Conservation (phyloP, 2,329 filamentous ascomycete species). For the Aspergillus clavatus region DNA sequence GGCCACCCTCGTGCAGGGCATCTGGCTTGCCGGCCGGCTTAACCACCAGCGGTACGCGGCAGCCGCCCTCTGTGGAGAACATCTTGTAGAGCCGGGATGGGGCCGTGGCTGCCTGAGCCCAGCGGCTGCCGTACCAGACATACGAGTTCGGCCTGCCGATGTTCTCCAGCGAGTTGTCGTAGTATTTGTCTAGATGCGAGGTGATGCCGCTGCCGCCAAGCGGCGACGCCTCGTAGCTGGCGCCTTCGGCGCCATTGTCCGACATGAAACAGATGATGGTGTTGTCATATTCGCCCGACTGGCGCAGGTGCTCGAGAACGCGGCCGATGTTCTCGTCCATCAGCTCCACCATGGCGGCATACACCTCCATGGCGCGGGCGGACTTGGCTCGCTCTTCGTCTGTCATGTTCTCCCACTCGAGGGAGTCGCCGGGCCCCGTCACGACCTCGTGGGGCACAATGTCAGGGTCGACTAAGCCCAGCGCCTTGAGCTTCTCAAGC, state of each 20-base stretch:
- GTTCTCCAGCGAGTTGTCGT: conserved; percentile 55
- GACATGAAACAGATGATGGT: conserved; percentile 49
- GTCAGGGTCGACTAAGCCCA: conserved; percentile 38
- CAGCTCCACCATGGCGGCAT: conserved; percentile 48
- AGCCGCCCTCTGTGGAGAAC: conserved; percentile 48
- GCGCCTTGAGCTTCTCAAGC: conserved; percentile 43
- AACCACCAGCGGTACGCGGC: conserved; percentile 51
- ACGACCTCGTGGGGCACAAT: conserved; percentile 40
- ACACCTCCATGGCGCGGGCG: conserved; percentile 46
- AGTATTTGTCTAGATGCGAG: conserved; percentile 53
- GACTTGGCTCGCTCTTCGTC: conserved; percentile 39
- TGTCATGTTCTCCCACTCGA: conserved; percentile 38
- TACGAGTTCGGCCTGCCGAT: conserved; percentile 55
- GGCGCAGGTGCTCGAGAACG: conserved; percentile 43
- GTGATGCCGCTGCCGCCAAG: conserved; percentile 53
- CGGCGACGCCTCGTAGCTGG: conserved; percentile 55
- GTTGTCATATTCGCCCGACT: conserved; percentile 47
- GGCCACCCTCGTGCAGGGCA: conserved; percentile 16
- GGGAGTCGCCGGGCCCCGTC: conserved; percentile 27
- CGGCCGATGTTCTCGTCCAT: conserved; percentile 46
- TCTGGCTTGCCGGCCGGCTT: conserved; percentile 33
- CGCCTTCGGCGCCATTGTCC: conserved; percentile 50
- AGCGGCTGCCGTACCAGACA: conserved; percentile 57
- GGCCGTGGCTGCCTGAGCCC: conserved; percentile 53
- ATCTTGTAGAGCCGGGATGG: conserved; percentile 48